Evolutionary conservation across 352 stramenopile genomes (phyloP).

Genomic region (Pythium scleroteichum): DNA sequence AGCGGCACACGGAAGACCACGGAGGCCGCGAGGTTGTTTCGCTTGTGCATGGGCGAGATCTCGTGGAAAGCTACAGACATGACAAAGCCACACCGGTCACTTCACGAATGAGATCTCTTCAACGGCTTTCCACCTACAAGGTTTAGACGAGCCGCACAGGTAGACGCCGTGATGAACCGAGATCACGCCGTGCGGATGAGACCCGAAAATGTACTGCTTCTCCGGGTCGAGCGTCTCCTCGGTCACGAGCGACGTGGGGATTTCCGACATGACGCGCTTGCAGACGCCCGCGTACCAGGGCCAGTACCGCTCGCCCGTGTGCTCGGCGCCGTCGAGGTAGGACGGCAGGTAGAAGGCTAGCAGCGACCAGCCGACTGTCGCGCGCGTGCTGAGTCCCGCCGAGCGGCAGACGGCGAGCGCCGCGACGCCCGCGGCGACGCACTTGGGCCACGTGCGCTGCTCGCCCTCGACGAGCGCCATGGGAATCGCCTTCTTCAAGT

Average conservation of each 20-base stretch:
- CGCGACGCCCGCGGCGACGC: slow-evolving; percentile 22
- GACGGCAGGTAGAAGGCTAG: slow-evolving; percentile 31
- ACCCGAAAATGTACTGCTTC: slow-evolving; percentile 81
- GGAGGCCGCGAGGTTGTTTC: slow-evolving; percentile 68
- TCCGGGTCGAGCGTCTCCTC: slow-evolving; percentile 57
- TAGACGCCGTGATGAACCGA: slow-evolving; percentile 72
- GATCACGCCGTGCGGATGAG: slow-evolving; percentile 73
- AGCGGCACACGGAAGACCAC: slow-evolving; percentile 77
- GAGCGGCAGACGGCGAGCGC: slow-evolving; percentile 24
- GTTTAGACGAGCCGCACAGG: slow-evolving; percentile 55
- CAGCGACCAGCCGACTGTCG: slow-evolving; percentile 24
- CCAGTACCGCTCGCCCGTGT: slow-evolving; percentile 33
- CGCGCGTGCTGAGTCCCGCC: slow-evolving; percentile 4
- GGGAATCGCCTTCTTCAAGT: no score
- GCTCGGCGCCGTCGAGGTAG: slow-evolving; percentile 32
- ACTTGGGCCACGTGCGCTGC: slow-evolving; percentile 27
- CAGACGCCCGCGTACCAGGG: slow-evolving; percentile 25
- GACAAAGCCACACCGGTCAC: not conserved
- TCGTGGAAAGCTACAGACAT: slow-evolving; percentile 60
- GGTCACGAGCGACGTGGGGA: slow-evolving; percentile 67
- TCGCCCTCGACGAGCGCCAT: slow-evolving; percentile 4
- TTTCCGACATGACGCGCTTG: slow-evolving; percentile 33
- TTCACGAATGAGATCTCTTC: not conserved
- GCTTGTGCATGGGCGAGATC: slow-evolving; percentile 55
- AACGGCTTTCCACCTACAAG: slow-evolving; percentile 22